Base-by-base conservation (phyloP, 192 early-diverging fungal species). In the Coemansia guatemalensis region DNA sequence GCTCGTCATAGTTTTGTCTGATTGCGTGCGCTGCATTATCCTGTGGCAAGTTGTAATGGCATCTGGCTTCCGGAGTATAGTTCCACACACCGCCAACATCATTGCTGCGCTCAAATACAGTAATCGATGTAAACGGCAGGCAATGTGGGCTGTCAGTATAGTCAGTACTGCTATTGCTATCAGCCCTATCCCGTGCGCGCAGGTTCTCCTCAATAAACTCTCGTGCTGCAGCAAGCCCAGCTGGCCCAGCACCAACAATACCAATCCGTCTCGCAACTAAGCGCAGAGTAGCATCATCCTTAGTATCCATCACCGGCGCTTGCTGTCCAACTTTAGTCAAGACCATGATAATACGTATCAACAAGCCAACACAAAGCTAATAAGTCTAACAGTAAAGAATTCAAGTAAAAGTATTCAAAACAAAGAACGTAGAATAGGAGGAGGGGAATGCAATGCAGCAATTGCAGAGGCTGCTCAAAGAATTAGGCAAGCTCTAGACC, bases 41-140 rank as follows among this genome's bases (percentile, higher is more conserved):
- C 48, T 76, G 74, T 11, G 74, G 74, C 22, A 76, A 47, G 22
- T 76, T 76, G 25, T 67, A 76, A 21, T 64, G 64, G 35, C 55
- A 67, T 3, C 12, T 58, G 1, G 65, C 56, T n/a, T 77, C 64
- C 11, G 75, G 55, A 21, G 85, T 76, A 30, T 83, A 83, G n/a
- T 71, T 71, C 84, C 85, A 86, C 8, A 82, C 68, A 1, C 85
- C 85, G 14, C 85, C 85, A 18, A 76, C 49, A 12, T 60, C 55
- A 35, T 57, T 64, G 60, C 69, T 83, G 20, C 85, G 70, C 27
- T 86, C 85, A 11, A 73, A 68, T 3, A 86, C 72, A 0, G 63
- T 78, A 25, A 86, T 71, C n/a, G 20, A 8, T 18, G 48, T 53
- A 24, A 25, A 58, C 41, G 44, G 60, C 2, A 33, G 7, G 1